A percentile compares a stretch with the other conserved stretches of the same genome.
Evolutionary conservation across 768 basidiomycete genomes (phyloP).

Genomic region (Suillus alpinus): DNA sequence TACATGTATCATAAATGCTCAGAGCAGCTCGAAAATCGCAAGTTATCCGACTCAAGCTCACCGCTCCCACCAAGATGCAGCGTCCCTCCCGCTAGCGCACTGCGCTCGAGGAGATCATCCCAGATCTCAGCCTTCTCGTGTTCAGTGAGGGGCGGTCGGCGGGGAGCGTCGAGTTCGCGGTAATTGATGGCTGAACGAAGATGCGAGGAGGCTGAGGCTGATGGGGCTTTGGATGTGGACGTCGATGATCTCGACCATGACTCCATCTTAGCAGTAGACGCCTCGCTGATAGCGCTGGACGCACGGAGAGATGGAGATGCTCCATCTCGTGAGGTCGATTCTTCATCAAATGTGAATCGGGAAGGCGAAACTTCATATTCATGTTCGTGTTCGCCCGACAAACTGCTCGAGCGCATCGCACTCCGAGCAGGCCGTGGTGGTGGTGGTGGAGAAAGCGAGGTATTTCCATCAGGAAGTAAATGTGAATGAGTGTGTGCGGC

Average conservation of each 20-base stretch:
- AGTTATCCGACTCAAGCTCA: conserved; percentile 42
- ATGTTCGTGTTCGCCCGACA: neutral
- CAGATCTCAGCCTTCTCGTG: conserved; percentile 71
- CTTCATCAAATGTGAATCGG: neutral
- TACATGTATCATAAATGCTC: conserved; percentile 9
- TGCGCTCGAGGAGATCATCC: conserved; percentile 65
- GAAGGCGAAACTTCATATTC: conserved; percentile 7
- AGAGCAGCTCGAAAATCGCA: conserved; percentile 36
- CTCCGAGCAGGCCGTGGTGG: conserved; percentile 20
- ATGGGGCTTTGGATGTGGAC: conserved; percentile 11
- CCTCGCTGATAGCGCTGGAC: conserved; percentile 28
- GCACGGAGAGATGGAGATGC: conserved; percentile 7
- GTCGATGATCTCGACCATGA: conserved; percentile 13
- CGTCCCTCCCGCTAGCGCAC: conserved; percentile 72
- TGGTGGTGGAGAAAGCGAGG: conserved; percentile 27
- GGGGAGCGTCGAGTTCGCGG: conserved; percentile 41
- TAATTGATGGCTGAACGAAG: conserved; percentile 40
- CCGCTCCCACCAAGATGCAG: conserved; percentile 49
- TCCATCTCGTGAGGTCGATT: conserved; percentile 3
- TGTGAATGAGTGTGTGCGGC: conserved; percentile 5
- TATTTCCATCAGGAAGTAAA: conserved; percentile 15
- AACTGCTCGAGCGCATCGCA: conserved; percentile 13
- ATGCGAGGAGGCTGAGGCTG: conserved; percentile 5
- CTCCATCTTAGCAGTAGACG: conserved; percentile 27
- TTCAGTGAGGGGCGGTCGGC: conserved; percentile 48